Evolutionary conservation across 768 basidiomycete genomes (phyloP), one percentile per base, ranked within the genome.

Genomic region (Chalciporus pseudorubinellus): DNA sequence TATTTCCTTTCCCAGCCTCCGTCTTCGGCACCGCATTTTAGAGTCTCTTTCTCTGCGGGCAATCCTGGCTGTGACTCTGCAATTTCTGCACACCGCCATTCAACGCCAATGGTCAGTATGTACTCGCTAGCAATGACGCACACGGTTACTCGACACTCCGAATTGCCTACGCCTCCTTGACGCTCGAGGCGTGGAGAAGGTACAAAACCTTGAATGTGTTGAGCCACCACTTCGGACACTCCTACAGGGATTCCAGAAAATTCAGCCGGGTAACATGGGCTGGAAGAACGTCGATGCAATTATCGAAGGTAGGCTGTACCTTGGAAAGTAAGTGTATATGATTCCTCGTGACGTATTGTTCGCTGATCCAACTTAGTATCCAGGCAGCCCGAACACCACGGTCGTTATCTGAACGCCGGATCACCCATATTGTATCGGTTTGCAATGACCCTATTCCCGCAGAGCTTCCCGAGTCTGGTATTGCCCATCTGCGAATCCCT

Each of bases 341-440:
- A 59, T 58, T 53, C 36, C 44, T 56, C 46, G 38, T 60, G 57
- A 43, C 50, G 51, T 61, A 56, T 55, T 56, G 39, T 49, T 44
- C 67, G 63, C 87, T 88, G 64, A 77, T 87, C 56, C 70, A 74
- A 46, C 39, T 44, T 39, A 89, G 88, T 63, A 75, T 89, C 60
- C 74, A 78, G 59, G 84, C 87, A 45, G 87, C 88, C 26, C 77
- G 77, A 57, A 87, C 87, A 31, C 79, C 86, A 21, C 80, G 86
- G 64, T 80, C 83, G 48, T 74, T 89, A 68, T 76, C 81, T 44
- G 87, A 89, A 67, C 82, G 83, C 58, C 80, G 81, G 53, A 85
- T 92, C 54, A 88, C 87, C 6, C 89, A 92, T 69, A 82, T 91
- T 45, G 66, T 92, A 16, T 90, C 88, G 41, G 87, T 89, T 48